A percentile compares a stretch with the other conserved stretches of the same genome.
Evolutionary conservation across 2,329 filamentous ascomycete species (phyloP).

Genomic region (Cadophora sp.): DNA sequence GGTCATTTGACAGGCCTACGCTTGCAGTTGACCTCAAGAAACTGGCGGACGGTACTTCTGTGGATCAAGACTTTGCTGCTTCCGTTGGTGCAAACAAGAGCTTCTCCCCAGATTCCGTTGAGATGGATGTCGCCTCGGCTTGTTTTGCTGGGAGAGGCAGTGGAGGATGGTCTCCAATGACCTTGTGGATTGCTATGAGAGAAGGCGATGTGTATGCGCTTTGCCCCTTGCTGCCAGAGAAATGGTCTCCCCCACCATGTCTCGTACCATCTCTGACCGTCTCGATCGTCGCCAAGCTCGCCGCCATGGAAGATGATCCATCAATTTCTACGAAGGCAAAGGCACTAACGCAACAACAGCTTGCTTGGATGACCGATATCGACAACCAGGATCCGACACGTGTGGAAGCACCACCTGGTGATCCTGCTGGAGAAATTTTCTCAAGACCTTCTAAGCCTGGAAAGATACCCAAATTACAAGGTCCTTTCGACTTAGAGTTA

Average conservation of each 20-base stretch:
- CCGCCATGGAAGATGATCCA: conserved; percentile 65
- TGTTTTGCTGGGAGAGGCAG: conserved; percentile 72
- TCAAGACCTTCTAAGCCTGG: conserved; percentile 63
- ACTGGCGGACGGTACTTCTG: conserved; percentile 80
- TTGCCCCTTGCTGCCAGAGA: conserved; percentile 85
- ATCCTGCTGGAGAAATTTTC: conserved; percentile 62
- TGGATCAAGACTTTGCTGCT: conserved; percentile 83
- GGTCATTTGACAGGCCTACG: conserved; percentile 84
- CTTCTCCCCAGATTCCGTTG: conserved; percentile 87
- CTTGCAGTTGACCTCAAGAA: conserved; percentile 89
- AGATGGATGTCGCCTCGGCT: conserved; percentile 93
- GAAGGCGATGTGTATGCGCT: conserved; percentile 93
- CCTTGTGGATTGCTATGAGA: conserved; percentile 94
- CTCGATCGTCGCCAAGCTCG: conserved; percentile 78
- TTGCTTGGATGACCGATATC: conserved; percentile 72
- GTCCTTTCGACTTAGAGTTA: conserved; percentile 64
- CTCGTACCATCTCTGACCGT: conserved; percentile 84
- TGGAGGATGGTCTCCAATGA: conserved; percentile 95
- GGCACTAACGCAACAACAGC: conserved; percentile 66
- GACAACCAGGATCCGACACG: conserved; percentile 66
- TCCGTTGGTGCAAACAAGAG: conserved; percentile 77
- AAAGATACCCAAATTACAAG: conserved; percentile 64
- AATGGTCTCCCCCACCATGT: conserved; percentile 80
- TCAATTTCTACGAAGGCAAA: conserved; percentile 59
- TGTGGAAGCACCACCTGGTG: conserved; percentile 57